These are phyloP conservation scores for Alternaria longipes DNA, from an alignment of 2,329 filamentous ascomycete species.

Conservation along the genomic window DNA sequence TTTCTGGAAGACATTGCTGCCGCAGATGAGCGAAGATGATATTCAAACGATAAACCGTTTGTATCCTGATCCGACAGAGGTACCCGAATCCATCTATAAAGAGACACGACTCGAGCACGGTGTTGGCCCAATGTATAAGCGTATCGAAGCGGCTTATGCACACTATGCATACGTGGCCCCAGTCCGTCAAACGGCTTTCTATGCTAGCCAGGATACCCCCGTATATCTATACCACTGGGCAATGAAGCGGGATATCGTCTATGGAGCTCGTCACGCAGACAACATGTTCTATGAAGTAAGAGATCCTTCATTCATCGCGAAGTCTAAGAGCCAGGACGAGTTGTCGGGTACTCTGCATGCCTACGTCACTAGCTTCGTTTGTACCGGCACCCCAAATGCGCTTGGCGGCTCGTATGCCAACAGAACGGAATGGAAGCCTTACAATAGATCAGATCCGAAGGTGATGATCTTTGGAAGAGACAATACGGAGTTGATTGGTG, in stretches of 20 bases:
- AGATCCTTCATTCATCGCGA: slow-evolving; percentile 27
- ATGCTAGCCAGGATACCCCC: slow-evolving; percentile 40
- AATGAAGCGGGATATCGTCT: slow-evolving; percentile 53
- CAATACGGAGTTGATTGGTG: slow-evolving; percentile 63
- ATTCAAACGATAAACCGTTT: slow-evolving; percentile 64
- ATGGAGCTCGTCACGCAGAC: slow-evolving; percentile 48
- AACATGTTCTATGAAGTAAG: slow-evolving; percentile 48
- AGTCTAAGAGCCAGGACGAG: slow-evolving; percentile 40
- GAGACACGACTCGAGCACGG: slow-evolving; percentile 43
- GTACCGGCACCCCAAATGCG: slow-evolving; percentile 43
- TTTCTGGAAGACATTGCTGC: slow-evolving; percentile 71
- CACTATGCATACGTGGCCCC: slow-evolving; percentile 73
- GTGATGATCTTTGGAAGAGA: slow-evolving; percentile 66
- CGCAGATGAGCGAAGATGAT: slow-evolving; percentile 62
- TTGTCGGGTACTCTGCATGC: slow-evolving; percentile 43
- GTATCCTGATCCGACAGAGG: slow-evolving; percentile 67
- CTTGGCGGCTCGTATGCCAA: slow-evolving; percentile 18
- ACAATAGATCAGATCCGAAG: slow-evolving; percentile 19
- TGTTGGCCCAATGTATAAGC: slow-evolving; percentile 63
- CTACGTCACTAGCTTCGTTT: slow-evolving; percentile 46
- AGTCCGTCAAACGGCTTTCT: slow-evolving; percentile 67
- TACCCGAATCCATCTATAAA: slow-evolving; percentile 54
- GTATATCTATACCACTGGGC: slow-evolving; percentile 71
- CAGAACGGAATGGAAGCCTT: slow-evolving; percentile 35
- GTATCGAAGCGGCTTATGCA: slow-evolving; percentile 68